Percentiles rank a stretch among this genome's conserved stretches.
These are phyloP conservation scores for Penicillium steckii DNA, from an alignment of 495 filamentous ascomycete species.

Conservation along the genomic window DNA sequence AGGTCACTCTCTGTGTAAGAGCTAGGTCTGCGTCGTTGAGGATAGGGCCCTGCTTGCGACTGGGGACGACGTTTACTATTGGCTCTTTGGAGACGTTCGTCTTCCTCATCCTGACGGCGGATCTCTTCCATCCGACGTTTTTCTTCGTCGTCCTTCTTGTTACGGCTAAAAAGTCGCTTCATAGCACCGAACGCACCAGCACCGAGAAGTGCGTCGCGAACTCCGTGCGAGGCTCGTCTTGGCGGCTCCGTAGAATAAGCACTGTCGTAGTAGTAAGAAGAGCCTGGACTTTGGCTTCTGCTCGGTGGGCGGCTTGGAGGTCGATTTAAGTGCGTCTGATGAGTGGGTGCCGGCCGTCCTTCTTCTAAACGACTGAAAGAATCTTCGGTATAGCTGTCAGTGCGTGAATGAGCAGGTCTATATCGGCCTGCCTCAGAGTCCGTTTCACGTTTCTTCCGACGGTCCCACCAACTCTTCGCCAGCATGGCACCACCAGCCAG, in stretches of 20 bases:
- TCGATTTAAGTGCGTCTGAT: conserved; percentile 41
- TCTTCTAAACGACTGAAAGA: conserved; percentile 44
- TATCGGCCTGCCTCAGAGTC: conserved; percentile 55
- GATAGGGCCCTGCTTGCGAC: conserved; percentile 62
- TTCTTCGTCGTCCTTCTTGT: conserved; percentile 57
- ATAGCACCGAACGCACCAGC: conserved; percentile 64
- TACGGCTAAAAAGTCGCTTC: conserved; percentile 62
- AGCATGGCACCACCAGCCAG: conserved; percentile 64
- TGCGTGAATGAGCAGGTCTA: conserved; percentile 41
- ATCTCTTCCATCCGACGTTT: conserved; percentile 63
- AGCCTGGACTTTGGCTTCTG: conserved; percentile 42
- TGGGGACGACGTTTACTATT: conserved; percentile 50
- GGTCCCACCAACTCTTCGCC: conserved; percentile 62
- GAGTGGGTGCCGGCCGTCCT: conserved; percentile 38
- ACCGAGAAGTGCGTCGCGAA: conserved; percentile 64
- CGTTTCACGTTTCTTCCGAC: conserved; percentile 53
- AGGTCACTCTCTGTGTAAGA: conserved; percentile 44
- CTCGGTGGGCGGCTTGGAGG: conserved; percentile 40
- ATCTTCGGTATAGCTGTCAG: conserved; percentile 43
- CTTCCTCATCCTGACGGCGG: conserved; percentile 53
- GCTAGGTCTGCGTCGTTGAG: conserved; percentile 51
- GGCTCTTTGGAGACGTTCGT: conserved; percentile 55
- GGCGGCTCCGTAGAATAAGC: conserved; percentile 42
- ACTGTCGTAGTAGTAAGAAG: conserved; percentile 44
- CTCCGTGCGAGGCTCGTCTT: conserved; percentile 43